phyloP scores from a whole-genome alignment of 176 grass and related monocot species.

The Carex parvula region DNA sequence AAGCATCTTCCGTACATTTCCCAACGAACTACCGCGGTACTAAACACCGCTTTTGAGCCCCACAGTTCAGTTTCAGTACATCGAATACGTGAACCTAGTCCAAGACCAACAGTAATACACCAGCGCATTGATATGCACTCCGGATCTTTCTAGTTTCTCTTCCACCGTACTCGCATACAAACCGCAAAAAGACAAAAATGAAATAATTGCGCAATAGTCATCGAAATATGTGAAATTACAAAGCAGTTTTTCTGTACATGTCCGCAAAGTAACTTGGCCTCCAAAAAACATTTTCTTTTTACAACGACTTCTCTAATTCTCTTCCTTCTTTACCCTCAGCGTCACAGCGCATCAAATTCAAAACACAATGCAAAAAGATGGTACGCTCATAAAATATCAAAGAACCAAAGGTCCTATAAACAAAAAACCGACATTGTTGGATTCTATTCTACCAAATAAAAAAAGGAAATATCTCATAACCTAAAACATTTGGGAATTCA shows the following conservation, averaged over 20 bases:
- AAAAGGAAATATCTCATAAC: neutral
- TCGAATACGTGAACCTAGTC: neutral
- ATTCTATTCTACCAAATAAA: neutral
- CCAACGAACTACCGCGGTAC: neutral
- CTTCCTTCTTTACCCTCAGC: neutral
- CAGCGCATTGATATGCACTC: neutral
- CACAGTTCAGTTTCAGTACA: neutral
- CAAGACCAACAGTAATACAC: neutral
- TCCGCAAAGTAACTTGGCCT: neutral
- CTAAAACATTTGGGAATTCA: neutral
- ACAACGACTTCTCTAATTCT: neutral
- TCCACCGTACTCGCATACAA: neutral
- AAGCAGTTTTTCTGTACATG: neutral
- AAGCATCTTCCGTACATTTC: neutral
- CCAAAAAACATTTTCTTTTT: neutral
- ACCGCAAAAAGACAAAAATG: conserved; percentile 3
- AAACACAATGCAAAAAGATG: neutral
- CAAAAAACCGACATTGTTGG: neutral
- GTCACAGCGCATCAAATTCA: neutral
- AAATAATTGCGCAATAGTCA: neutral
- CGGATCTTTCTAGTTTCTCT: neutral
- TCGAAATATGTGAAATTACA: neutral
- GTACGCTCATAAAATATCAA: neutral
- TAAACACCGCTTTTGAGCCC: neutral
- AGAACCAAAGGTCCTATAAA: neutral